A percentile compares a stretch with the other conserved stretches of the same genome.
Conservation (phyloP, 176 grass and related monocot genomes). For the Ampelocalamus luodianensis region DNA sequence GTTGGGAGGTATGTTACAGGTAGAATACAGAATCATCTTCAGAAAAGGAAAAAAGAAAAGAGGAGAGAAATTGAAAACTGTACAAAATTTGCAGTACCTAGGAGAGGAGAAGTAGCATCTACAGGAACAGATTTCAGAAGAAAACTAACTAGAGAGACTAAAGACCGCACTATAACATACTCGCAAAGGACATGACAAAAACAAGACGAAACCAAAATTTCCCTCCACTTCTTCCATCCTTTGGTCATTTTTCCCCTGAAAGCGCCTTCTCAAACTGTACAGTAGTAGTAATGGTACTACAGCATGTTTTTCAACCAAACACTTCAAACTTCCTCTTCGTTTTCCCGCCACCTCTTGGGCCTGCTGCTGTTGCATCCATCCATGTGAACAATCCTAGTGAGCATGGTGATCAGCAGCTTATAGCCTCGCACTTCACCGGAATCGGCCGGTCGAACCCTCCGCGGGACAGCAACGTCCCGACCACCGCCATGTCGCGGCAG, state of each 20-base stretch:
- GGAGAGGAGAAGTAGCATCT: not conserved
- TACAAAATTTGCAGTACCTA: conserved; percentile 31
- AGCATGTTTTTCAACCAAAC: not conserved
- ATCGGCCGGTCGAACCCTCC: conserved; percentile 55
- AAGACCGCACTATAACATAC: not conserved
- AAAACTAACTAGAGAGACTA: not conserved
- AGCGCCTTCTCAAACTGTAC: conserved; percentile 18
- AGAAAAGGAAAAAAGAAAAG: not conserved
- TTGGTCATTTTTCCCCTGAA: not conserved
- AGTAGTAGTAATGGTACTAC: no score
- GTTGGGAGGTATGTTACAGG: not conserved
- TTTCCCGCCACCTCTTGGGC: conserved; percentile 33
- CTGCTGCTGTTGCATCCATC: not conserved
- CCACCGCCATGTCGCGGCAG: conserved; percentile 89
- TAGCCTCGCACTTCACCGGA: conserved; percentile 75
- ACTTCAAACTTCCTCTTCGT: not conserved
- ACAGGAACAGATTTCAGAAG: conserved; percentile 8
- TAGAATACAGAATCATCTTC: not conserved
- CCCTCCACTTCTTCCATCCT: not conserved
- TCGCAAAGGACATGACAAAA: conserved; percentile 6
- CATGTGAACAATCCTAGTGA: not conserved
- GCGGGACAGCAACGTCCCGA: conserved; percentile 65
- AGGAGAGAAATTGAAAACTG: not conserved
- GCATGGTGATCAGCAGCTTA: conserved; percentile 63
- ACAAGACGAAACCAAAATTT: conserved; percentile 35